These are phyloP conservation scores for Cladobotryum mycophilum DNA, from an alignment of 2,329 filamentous ascomycete genomes.

Conservation along the genomic window DNA sequence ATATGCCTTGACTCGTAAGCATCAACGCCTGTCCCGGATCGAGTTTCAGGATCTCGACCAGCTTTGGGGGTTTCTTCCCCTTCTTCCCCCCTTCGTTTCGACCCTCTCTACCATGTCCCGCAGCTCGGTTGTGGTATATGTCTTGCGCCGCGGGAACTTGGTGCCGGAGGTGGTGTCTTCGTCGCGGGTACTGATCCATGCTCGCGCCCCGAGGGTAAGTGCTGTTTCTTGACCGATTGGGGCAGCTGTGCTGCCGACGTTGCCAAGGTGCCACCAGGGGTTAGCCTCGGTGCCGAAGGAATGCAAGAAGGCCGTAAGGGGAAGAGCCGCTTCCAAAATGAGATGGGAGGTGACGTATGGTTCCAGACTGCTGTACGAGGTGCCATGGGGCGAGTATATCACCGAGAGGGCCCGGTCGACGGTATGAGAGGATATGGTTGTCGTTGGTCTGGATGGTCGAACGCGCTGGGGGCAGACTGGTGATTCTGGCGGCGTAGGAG, in stretches of 20 bases:
- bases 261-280: slow-evolving; percentile 58
- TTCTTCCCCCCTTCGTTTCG: slow-evolving; percentile 5
- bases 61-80: slow-evolving; percentile 4
- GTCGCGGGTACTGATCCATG: slow-evolving; percentile 59
- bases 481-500: slow-evolving; percentile 10
- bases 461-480: slow-evolving; percentile 22
- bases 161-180: slow-evolving; percentile 46
- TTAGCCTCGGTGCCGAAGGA: slow-evolving; percentile 54
- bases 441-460: slow-evolving; percentile 27
- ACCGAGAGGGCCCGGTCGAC: slow-evolving; percentile 48
- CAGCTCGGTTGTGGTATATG: slow-evolving; percentile 32
- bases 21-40: slow-evolving; percentile 37
- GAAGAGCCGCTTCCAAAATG: slow-evolving; percentile 48
- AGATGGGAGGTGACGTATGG: slow-evolving; percentile 54
- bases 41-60: slow-evolving; percentile 38
- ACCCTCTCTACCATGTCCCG: slow-evolving; percentile 25
- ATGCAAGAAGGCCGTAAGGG: slow-evolving; percentile 58
- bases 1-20: slow-evolving; percentile 35
- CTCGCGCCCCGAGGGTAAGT: slow-evolving; percentile 42
- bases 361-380: slow-evolving; percentile 45
- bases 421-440: slow-evolving; percentile 27
- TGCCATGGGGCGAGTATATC: slow-evolving; percentile 60
- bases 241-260: slow-evolving; percentile 50
- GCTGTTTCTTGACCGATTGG: slow-evolving; percentile 54
- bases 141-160: background rate